phyloP scores from a whole-genome alignment of 495 filamentous ascomycete genomes.

The Podospora comata region DNA sequence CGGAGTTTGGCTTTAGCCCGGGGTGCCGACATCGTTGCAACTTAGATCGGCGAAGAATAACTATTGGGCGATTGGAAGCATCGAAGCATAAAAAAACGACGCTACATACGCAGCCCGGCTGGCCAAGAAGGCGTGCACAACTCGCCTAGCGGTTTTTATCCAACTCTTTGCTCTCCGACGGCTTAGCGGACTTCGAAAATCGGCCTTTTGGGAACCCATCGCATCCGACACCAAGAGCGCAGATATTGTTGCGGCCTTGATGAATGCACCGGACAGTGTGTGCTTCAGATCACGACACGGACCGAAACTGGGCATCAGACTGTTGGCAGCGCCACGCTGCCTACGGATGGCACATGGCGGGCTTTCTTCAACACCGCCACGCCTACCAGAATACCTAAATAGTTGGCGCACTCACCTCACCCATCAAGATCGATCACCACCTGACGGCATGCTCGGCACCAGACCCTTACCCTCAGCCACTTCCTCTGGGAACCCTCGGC shows the following conservation, averaged over 20 bases:
- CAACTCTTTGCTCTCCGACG: constrained; percentile 1
- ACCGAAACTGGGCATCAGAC: neutral
- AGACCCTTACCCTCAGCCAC: neutral
- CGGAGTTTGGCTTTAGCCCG: constrained; percentile 8
- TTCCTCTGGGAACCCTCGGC: neutral
- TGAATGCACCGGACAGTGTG: neutral
- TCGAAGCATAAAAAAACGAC: neutral
- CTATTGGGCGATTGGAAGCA: too few relatives aligned
- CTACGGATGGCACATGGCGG: neutral
- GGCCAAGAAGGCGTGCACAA: neutral
- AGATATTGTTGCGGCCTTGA: neutral
- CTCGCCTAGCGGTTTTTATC: neutral
- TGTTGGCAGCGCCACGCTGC: neutral
- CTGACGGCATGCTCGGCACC: neutral
- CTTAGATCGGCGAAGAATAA: neutral
- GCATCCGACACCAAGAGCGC: neutral
- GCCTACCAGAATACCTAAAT: neutral
- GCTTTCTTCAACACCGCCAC: neutral
- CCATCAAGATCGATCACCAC: neutral
- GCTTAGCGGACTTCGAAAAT: neutral
- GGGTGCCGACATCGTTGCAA: constrained; percentile 7
- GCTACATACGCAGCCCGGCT: neutral
- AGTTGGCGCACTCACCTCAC: neutral
- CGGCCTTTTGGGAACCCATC: neutral
- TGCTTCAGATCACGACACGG: neutral